Evolutionary conservation across 2,329 filamentous ascomycete genomes (phyloP).

Genomic region (Monilinia vaccinii-corymbosi): DNA sequence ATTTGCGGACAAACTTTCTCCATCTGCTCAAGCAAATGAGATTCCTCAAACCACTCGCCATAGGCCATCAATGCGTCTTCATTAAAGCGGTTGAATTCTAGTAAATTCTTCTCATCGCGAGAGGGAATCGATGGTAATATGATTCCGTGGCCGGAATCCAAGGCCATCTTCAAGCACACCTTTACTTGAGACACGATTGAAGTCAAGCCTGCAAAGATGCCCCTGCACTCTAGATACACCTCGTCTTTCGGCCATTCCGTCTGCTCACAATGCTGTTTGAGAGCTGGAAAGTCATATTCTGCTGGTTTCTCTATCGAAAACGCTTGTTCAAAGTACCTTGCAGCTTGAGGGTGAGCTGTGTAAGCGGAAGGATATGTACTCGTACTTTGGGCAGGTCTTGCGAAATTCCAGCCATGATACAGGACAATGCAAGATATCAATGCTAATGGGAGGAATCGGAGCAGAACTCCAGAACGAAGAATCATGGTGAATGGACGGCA

Average conservation of each 20-base stretch:
- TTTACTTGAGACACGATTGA: constrained; percentile 31
- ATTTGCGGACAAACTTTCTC: constrained; percentile 27
- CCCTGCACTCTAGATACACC: constrained; percentile 29
- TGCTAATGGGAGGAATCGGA: neutral
- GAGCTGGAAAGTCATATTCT: constrained; percentile 21
- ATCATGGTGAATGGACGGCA: neutral
- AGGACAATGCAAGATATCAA: neutral
- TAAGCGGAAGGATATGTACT: neutral
- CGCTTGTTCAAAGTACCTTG: constrained; percentile 28
- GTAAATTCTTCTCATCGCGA: constrained; percentile 26
- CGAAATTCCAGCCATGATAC: neutral
- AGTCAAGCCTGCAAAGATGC: constrained; percentile 29
- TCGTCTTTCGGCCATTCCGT: constrained; percentile 19
- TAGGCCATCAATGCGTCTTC: constrained; percentile 28
- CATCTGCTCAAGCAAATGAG: constrained; percentile 25
- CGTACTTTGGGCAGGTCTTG: neutral
- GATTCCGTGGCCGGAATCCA: constrained; percentile 28
- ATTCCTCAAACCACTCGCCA: constrained; percentile 31
- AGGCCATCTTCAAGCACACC: constrained; percentile 31
- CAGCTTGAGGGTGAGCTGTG: neutral
- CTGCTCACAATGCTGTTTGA: constrained; percentile 23
- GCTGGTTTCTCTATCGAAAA: constrained; percentile 21
- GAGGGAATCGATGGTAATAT: constrained; percentile 30
- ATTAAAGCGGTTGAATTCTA: constrained; percentile 30
- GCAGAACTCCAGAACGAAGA: neutral